These are phyloP conservation scores for Penicillium tannophilum DNA, from an alignment of 495 filamentous ascomycete genomes.

Conservation along the genomic window DNA sequence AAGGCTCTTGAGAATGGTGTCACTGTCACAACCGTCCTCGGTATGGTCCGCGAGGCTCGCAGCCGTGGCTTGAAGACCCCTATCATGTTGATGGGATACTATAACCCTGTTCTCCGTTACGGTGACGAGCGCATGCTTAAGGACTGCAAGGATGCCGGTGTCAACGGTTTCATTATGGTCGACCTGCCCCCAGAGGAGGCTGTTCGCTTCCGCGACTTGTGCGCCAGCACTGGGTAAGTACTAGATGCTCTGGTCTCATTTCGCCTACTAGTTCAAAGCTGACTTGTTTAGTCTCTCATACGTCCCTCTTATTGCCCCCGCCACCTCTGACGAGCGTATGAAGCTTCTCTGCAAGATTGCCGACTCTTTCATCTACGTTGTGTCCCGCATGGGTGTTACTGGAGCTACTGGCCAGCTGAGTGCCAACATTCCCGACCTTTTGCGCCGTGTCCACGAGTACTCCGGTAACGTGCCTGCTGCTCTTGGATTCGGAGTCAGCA, in stretches of 20 bases:
- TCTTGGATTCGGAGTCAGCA: conserved; percentile 93
- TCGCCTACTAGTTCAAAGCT: not conserved
- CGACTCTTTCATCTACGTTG: conserved; percentile 97
- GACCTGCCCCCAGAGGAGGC: conserved; percentile 96
- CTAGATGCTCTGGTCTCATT: not conserved
- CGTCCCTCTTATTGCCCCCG: conserved; percentile 88
- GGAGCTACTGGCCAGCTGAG: conserved; percentile 81
- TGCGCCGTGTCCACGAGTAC: conserved; percentile 80
- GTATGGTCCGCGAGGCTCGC: conserved; percentile 76
- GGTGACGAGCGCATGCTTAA: conserved; percentile 83
- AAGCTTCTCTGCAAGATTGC: conserved; percentile 93
- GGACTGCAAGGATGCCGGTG: conserved; percentile 82
- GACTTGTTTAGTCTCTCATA: conserved; percentile 72
- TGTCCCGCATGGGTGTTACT: conserved; percentile 94
- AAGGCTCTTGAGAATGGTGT: conserved; percentile 85
- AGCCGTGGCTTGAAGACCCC: conserved; percentile 73
- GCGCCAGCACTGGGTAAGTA: conserved; percentile 67
- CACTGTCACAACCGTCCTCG: conserved; percentile 69
- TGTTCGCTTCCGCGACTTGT: conserved; percentile 80
- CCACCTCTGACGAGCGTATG: conserved; percentile 86
- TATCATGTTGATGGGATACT: conserved; percentile 95
- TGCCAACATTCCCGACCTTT: conserved; percentile 70
- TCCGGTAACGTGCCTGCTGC: conserved; percentile 77
- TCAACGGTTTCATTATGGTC: conserved; percentile 96
- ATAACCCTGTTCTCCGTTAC: conserved; percentile 87